A percentile compares a stretch with the other conserved stretches of the same genome.
Conservation (phyloP, 2,329 filamentous ascomycete genomes). For the Tolypocladium amazonense region DNA sequence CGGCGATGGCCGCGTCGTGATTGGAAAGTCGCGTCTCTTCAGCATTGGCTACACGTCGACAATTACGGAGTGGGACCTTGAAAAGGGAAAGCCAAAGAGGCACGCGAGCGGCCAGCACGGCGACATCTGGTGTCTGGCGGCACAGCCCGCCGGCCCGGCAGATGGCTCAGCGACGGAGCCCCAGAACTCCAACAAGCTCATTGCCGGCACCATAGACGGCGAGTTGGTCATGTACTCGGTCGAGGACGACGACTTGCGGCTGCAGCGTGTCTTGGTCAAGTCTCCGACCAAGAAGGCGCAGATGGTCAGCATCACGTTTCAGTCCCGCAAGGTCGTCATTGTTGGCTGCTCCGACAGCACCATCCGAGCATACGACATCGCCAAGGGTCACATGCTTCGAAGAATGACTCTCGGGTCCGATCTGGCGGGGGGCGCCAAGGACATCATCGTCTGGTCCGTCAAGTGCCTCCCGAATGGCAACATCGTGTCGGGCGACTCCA, state of each 20-base stretch:
- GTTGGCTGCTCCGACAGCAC: conserved; percentile 94
- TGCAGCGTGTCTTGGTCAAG: conserved; percentile 64
- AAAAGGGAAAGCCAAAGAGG: conserved; percentile 63
- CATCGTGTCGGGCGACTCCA: conserved; percentile 90
- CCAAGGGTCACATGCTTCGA: conserved; percentile 63
- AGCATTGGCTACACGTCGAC: conserved; percentile 91
- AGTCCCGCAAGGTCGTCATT: conserved; percentile 70
- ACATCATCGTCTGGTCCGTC: conserved; percentile 87
- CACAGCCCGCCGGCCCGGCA: conserved; percentile 51
- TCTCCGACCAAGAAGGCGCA: conserved; percentile 76
- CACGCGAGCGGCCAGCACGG: conserved; percentile 88
- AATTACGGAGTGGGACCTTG: conserved; percentile 91
- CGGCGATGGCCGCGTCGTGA: conserved; percentile 46
- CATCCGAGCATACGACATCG: conserved; percentile 83
- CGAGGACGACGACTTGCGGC: conserved; percentile 71
- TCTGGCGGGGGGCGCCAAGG: conserved; percentile 63
- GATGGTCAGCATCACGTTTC: conserved; percentile 85
- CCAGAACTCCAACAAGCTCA: conserved; percentile 48
- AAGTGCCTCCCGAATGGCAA: conserved; percentile 80
- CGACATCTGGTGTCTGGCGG: conserved; percentile 93
- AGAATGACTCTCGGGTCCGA: conserved; percentile 82
- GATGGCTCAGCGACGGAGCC: conserved; percentile 13
- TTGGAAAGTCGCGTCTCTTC: conserved; percentile 77
- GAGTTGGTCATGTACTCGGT: conserved; percentile 81
- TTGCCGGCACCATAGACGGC: conserved; percentile 84